Evolutionary conservation across 192 early-diverging fungal species (phyloP).

Genomic region (Spinellus fusiger): DNA sequence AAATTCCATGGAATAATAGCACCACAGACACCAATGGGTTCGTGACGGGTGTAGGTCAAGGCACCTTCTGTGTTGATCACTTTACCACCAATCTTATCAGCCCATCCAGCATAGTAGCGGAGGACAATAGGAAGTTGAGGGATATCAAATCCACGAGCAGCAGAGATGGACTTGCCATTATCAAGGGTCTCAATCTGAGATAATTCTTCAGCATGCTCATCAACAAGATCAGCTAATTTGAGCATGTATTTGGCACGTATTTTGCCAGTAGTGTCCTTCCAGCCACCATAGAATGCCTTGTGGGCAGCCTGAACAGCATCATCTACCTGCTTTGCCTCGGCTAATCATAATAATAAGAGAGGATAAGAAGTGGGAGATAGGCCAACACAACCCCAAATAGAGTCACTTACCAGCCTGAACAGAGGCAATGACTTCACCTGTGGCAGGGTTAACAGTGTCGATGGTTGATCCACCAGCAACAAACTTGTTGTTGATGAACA

Average conservation of each 20-base stretch:
- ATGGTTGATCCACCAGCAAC: constrained; percentile 48
- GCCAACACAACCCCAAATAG: neutral
- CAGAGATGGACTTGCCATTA: constrained; percentile 68
- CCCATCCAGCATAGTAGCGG: constrained; percentile 71
- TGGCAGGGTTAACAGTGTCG: constrained; percentile 64
- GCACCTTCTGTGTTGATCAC: constrained; percentile 40
- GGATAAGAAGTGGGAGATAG: neutral
- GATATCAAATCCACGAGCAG: constrained; percentile 58
- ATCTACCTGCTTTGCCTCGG: constrained; percentile 53
- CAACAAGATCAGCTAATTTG: constrained; percentile 52
- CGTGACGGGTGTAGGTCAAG: constrained; percentile 48
- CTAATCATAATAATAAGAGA: constrained; percentile 29
- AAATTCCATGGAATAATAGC: constrained; percentile 80
- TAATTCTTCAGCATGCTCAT: constrained; percentile 41
- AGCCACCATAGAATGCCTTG: constrained; percentile 40
- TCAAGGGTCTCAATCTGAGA: constrained; percentile 63
- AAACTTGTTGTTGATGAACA: constrained; percentile 73
- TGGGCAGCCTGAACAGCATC: constrained; percentile 63
- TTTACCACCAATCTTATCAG: constrained; percentile 57
- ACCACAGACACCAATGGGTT: constrained; percentile 68
- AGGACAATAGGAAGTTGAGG: constrained; percentile 52
- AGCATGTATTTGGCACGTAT: constrained; percentile 49
- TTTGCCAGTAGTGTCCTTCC: constrained; percentile 42
- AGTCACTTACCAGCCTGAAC: constrained; percentile 36
- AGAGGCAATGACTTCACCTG: constrained; percentile 47